A percentile compares a stretch with the other conserved stretches of the same genome.
Conservation (phyloP, 305 asterid species). For the Solanum aculeatissimum region DNA sequence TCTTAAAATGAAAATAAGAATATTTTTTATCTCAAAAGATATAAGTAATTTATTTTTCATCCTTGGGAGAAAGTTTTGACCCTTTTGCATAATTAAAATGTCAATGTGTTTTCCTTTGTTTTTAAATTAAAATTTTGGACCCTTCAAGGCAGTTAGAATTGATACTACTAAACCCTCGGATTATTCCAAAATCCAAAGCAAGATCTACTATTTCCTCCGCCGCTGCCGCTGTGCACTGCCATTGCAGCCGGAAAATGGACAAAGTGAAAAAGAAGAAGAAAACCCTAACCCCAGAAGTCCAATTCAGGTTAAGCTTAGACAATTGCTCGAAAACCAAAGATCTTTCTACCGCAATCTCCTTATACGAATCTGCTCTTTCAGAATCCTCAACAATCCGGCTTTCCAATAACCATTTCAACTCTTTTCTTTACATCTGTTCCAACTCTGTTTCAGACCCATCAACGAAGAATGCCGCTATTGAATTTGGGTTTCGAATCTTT, state of each 20-base stretch:
- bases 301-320: constrained; percentile 63
- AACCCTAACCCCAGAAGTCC: constrained; percentile 53
- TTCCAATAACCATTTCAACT: constrained; percentile 52
- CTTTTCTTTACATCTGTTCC: constrained; percentile 79
- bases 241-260: neutral
- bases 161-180: neutral
- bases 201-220: neutral
- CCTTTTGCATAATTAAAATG: too few relatives aligned
- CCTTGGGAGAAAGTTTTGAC: too few relatives aligned
- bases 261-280: constrained; percentile 34
- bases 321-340: constrained; percentile 55
- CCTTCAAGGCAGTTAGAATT: neutral
- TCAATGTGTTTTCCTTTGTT: too few relatives aligned
- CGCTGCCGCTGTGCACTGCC: neutral
- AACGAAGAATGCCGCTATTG: constrained; percentile 38
- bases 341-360: constrained; percentile 58
- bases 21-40: too few relatives aligned
- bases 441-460: constrained; percentile 32
- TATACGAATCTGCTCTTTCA: constrained; percentile 45
- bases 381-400: constrained; percentile 20
- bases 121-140: neutral
- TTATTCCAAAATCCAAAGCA: neutral
- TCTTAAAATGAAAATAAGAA: rapidly evolving
- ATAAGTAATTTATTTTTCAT: too few relatives aligned
- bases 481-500: constrained; percentile 64